Conservation (phyloP, 306 rosid genomes). For the Castanopsis chinensis region DNA sequence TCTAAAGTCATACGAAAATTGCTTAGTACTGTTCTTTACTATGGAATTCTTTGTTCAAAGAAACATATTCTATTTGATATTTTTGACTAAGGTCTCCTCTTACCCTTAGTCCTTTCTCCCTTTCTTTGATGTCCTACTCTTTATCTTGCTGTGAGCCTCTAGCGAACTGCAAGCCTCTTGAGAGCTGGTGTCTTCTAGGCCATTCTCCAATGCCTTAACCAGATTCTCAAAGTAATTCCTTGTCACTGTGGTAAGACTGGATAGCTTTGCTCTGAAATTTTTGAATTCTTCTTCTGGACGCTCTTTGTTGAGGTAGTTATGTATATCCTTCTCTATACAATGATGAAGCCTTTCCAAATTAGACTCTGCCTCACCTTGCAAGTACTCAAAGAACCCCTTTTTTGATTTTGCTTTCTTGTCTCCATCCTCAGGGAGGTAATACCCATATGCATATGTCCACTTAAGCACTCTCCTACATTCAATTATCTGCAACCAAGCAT, state of each 20-base stretch:
- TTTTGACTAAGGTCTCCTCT: not conserved
- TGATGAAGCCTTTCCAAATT: conserved; percentile 79
- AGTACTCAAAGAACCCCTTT: conserved; percentile 65
- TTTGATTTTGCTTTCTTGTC: conserved; percentile 24
- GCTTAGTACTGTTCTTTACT: no score
- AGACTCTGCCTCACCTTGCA: conserved; percentile 84
- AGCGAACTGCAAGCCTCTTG: conserved; percentile 28
- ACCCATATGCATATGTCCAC: conserved; percentile 94
- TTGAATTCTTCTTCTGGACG: conserved; percentile 64
- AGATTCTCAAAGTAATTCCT: conserved; percentile 54
- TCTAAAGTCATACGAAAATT: no score
- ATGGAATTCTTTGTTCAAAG: no score
- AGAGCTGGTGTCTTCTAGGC: conserved; percentile 45
- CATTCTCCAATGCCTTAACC: conserved; percentile 53
- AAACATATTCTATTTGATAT: no score
- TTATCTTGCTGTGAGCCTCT: not conserved
- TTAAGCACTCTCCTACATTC: conserved; percentile 90
- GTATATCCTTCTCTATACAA: conserved; percentile 80
- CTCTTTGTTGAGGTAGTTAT: conserved; percentile 49
- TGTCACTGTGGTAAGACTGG: conserved; percentile 67
- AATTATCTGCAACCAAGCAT: conserved; percentile 92
- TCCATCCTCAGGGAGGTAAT: conserved; percentile 71
- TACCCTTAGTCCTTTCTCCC: not conserved
- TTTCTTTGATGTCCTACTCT: not conserved
- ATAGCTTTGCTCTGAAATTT: conserved; percentile 79